phyloP scores from a whole-genome alignment of 768 basidiomycete species.

The Serpula lacrymans region DNA sequence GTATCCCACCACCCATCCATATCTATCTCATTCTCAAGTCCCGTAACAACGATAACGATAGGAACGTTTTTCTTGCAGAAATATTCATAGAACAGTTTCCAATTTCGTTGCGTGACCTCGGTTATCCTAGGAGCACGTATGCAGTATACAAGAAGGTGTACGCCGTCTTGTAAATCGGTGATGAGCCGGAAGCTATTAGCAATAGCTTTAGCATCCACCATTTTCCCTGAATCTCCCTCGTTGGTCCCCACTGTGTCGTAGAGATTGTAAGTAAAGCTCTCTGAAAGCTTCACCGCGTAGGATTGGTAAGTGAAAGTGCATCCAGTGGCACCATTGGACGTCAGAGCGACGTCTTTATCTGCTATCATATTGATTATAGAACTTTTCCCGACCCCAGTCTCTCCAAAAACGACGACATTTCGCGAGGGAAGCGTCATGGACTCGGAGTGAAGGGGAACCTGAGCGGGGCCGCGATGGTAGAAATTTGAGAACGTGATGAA shows the following conservation, averaged over 20 bases:
- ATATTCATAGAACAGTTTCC: constrained; percentile 25
- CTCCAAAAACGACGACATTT: constrained; percentile 39
- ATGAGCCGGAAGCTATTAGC: constrained; percentile 19
- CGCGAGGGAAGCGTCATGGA: no score
- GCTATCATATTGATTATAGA: constrained; percentile 31
- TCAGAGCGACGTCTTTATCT: constrained; percentile 11
- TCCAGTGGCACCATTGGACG: constrained; percentile 25
- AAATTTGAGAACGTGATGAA: no score
- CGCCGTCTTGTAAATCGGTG: constrained; percentile 20
- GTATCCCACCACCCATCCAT: constrained; percentile 13
- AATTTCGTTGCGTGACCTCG: constrained; percentile 23
- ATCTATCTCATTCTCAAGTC: constrained; percentile 20
- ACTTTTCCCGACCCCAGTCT: constrained; percentile 34
- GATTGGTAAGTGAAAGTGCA: constrained; percentile 32
- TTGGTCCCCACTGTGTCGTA: constrained; percentile 28
- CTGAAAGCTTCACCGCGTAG: constrained; percentile 23
- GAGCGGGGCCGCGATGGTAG: no score
- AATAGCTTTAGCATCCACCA: constrained; percentile 8
- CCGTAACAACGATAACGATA: constrained; percentile 25
- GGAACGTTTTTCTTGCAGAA: constrained; percentile 29
- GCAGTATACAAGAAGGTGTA: constrained; percentile 31
- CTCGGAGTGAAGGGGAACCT: no score
- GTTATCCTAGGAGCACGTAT: constrained; percentile 28
- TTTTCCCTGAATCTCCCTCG: constrained; percentile 3
- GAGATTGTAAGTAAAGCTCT: constrained; percentile 15